Base-by-base conservation (phyloP, 345 rosid species). In the Draba incana region DNA sequence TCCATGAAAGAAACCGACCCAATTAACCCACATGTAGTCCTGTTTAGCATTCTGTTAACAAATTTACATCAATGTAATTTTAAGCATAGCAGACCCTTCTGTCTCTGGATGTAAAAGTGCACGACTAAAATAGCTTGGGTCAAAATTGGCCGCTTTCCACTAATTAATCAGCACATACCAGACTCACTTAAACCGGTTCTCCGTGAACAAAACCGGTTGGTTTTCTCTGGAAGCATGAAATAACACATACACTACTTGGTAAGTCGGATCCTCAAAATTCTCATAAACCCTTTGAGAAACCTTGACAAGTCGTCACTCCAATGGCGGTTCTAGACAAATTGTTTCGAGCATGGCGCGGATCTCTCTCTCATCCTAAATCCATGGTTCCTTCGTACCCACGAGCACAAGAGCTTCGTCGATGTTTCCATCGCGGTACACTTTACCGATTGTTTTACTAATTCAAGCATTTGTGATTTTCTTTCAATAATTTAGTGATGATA, bases 251-350 rank as follows among this genome's bases (percentile, higher is more conserved):
- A 31, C 33, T 1, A 5, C 3, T 5, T 44, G 11, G n/a, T 6
- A 10, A 5, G 2, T 58, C 4, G 59, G 64, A 44, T 63, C 8
- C 33, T 15, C 23, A 11, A 31, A 48, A 58, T 51, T 37, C 78
- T 67, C 77, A 44, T 60, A 74, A 74, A 74, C 69, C 78, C 64
- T 50, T 33, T 9, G 14, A 25, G 53, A 53, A 53, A 33, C 37
- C 33, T 33, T 48, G 62, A 14, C 0, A 55, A 45, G 20, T 2
- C 62, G 20, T 2, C 62, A 30, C 16, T 62, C 66, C 53, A 12
- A 88, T 88, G 96, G 78, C 83, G 56, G 53, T 72, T 64, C 48
- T 79, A 2, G 58, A 77, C 51, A 69, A 85, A 66, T 65, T 88
- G 35, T 58, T 72, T 47, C 79, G 83, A 13, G 20, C 66, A 35